phyloP scores from a whole-genome alignment of 768 basidiomycete genomes.

The Amylocystis lapponica region DNA sequence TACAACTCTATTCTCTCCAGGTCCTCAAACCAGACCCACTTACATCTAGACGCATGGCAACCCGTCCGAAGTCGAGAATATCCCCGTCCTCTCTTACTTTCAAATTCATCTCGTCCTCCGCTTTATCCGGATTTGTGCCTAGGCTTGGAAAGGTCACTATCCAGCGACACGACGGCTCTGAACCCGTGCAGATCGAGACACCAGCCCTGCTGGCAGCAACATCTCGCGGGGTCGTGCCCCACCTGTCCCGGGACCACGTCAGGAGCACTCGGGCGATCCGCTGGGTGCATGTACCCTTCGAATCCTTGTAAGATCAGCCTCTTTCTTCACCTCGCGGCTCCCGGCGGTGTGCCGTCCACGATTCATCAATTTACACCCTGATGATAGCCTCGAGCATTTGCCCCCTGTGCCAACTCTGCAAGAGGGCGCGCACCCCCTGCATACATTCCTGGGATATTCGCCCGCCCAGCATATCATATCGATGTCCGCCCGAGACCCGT shows the following conservation, averaged over 20 bases:
- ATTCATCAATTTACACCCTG: neutral
- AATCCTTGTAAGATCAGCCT: conserved; percentile 64
- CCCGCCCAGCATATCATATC: conserved; percentile 45
- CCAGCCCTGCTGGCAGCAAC: conserved; percentile 59
- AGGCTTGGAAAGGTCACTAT: neutral
- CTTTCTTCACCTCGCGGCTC: neutral
- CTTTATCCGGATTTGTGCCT: no score
- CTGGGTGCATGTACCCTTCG: conserved; percentile 72
- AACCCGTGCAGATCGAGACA: conserved; percentile 29
- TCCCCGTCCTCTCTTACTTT: no score
- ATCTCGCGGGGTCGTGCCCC: conserved; percentile 69
- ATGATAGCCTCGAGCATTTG: conserved; percentile 56
- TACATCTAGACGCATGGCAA: no score
- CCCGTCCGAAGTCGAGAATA: no score
- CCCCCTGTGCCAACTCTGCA: conserved; percentile 66
- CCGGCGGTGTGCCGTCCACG: neutral
- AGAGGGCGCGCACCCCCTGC: conserved; percentile 47
- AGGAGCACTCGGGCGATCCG: conserved; percentile 40
- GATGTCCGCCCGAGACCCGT: conserved; percentile 60
- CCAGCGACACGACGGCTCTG: neutral
- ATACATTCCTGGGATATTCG: conserved; percentile 56
- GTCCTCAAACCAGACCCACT: no score
- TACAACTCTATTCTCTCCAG: no score
- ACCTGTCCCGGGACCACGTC: conserved; percentile 63
- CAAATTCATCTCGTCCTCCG: no score